Conservation (phyloP, 202 grass and related monocot genomes). For the Hordeum pubiflorum region DNA sequence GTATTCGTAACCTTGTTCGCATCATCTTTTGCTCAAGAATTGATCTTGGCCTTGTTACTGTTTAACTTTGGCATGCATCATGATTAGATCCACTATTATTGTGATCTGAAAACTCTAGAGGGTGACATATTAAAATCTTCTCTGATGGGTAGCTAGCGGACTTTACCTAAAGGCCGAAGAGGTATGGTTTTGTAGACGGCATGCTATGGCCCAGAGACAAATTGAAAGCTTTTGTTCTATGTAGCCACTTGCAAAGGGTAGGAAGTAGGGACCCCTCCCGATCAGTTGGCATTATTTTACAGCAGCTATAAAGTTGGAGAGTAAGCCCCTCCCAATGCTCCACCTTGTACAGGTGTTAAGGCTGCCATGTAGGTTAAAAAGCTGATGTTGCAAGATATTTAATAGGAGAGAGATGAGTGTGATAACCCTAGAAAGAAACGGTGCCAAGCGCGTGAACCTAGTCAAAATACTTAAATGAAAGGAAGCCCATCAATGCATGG, state of each 20-base stretch:
- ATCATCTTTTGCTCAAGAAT: background rate
- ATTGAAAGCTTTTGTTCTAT: constrained; percentile 16
- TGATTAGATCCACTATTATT: background rate
- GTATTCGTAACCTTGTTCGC: no score
- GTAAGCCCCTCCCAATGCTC: no score
- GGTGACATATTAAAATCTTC: background rate
- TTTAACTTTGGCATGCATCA: background rate
- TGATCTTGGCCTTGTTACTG: background rate
- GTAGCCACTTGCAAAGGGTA: background rate
- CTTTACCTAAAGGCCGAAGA: background rate
- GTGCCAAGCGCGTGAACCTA: no score
- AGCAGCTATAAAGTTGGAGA: background rate
- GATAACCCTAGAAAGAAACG: no score
- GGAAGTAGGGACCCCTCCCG: background rate
- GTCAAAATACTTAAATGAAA: no score
- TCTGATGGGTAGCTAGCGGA: background rate
- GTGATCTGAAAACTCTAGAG: background rate
- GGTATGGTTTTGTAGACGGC: background rate
- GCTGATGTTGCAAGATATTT: no score
- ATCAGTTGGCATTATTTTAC: background rate
- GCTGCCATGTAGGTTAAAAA: no score
- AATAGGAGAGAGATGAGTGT: no score
- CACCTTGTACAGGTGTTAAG: no score
- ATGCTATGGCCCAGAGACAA: background rate
- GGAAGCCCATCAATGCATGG: no score